Evolutionary conservation across 352 stramenopile genomes (phyloP), one percentile per base, ranked within the genome.

Genomic region (Pythium phragmitis): DNA sequence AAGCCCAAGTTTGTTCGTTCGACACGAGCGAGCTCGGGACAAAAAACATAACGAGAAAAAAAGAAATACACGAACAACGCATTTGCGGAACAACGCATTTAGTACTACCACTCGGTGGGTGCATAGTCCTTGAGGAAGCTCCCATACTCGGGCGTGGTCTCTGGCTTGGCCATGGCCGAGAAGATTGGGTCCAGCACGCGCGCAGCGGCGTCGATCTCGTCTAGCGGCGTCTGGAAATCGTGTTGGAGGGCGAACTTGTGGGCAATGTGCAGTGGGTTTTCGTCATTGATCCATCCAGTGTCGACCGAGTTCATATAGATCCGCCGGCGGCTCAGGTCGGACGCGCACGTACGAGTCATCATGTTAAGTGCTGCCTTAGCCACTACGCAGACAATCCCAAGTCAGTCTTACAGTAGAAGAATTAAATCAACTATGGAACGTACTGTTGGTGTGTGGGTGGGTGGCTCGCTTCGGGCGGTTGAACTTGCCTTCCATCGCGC

Each of bases 301-400:
- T 98, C 96, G 26, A 99, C 94, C 33, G 87, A 95, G 67, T 97
- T 99, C 96, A 99, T 99, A 67, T 89, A 99, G 60, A 99, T 98
- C 53, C 78, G 62, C 4, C 87, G 82, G 62, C 95, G 96, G 37
- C 87, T 94, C 68, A 98, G 74, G 67, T 98, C 94, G 59, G 97
- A 88, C 0, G 94, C 91, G 34, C 89, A 98, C 7, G 96, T 99
- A 13, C 95, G 80, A 7, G 96, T 99, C 74, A 99, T 97, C 96
- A 99, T 99, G 74, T 99, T 99, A 55, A 98, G 83, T 21, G 95
- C 96, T 4, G 95, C 95, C 77, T 99, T 99, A 16, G 96, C 96
- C 93, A 98, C 55, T 61, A 30, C 7, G 34, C 34, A 13, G 7
- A 2, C 34, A 39, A 6, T 39, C 11, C 11, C 11, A 2, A 9